Base-by-base conservation (phyloP, 1,284 basidiomycete species). In the Melampsora larici-populina region DNA sequence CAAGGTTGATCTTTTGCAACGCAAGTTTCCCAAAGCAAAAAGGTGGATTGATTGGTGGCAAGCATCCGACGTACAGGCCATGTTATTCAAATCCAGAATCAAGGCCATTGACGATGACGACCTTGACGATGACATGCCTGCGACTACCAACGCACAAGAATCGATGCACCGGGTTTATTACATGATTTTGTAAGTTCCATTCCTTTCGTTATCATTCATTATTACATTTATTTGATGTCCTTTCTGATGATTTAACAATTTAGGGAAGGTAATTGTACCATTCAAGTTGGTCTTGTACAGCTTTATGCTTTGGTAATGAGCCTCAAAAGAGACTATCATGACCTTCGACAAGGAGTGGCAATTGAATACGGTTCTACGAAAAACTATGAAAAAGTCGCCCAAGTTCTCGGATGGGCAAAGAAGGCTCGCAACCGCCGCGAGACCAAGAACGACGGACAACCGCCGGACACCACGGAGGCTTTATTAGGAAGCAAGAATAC, bases 31-130 rank as follows among this genome's bases (percentile, higher is more conserved):
- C 9, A 58, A 70, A 13, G 24, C 69, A 8, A 55, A 40, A 21
- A 6, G 36, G 17, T 70, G 69, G 69, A 8, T 70, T 36, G 49
- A 70, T 17, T 70, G 69, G 69, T 70, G 69, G 49, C 55, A 31
- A 11, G 29, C 43, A 1, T 15, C 49, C 1, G 69, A 70, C 29
- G 9, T 70, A 2, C 26, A 49, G 18, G 5, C 68, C 0, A 70
- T 70, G 51, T 15, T 70, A 3, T 70, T 70, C 33, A 31, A 31
- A 17, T 31, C 51, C 6, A 1, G 69, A 15, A 2, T 7, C 18
- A 1, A 17, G 24, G 1, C n/a, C 7, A 11, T n/a, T 7, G 51
- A 70, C 4, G 69, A 70, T 43, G 1, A 43, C 13, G 40, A 11
- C 1, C 40, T 43, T 21, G 36, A 67, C 6, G 33, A 31, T 21